Evolutionary conservation across 2,329 filamentous ascomycete species (phyloP).

Genomic region (Leptographium procerum): DNA sequence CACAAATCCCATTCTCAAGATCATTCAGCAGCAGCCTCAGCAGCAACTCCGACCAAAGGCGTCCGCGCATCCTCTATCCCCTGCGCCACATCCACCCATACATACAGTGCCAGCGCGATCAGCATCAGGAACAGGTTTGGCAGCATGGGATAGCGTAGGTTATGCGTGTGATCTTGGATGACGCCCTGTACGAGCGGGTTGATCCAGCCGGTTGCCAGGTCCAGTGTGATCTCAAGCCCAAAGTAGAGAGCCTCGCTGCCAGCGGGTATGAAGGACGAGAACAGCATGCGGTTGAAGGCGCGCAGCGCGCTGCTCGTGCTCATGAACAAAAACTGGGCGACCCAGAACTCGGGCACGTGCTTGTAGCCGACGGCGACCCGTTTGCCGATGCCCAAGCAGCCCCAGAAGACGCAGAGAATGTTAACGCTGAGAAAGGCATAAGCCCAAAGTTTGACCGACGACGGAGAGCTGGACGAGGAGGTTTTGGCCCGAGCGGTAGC

Average conservation of each 20-base stretch:
- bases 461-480: too few species aligned
- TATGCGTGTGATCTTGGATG: slow-evolving; percentile 4
- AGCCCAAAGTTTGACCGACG: slow-evolving; percentile 1
- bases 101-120: not conserved
- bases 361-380: slow-evolving; percentile 1
- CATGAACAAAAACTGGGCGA: slow-evolving; percentile 2
- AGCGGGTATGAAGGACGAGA: slow-evolving; percentile 1
- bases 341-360: slow-evolving; percentile 1
- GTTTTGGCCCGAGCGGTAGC: too few species aligned
- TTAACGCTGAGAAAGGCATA: slow-evolving; percentile 3
- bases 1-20: too few species aligned
- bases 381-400: slow-evolving; percentile 1
- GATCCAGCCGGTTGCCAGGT: slow-evolving; percentile 4
- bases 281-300: slow-evolving; percentile 1
- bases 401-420: slow-evolving; percentile 4
- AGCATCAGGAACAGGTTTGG: slow-evolving; percentile 3
- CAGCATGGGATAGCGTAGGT: slow-evolving; percentile 5
- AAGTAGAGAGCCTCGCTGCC: slow-evolving; percentile 5
- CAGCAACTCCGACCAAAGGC: too few species aligned
- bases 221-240: slow-evolving; percentile 5
- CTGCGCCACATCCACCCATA: not conserved
- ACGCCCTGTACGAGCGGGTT: slow-evolving; percentile 3
- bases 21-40: too few species aligned
- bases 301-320: slow-evolving; percentile 3
- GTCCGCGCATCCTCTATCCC: not conserved